Evolutionary conservation across 345 rosid genomes (phyloP).

Genomic region (Populus davidiana): DNA sequence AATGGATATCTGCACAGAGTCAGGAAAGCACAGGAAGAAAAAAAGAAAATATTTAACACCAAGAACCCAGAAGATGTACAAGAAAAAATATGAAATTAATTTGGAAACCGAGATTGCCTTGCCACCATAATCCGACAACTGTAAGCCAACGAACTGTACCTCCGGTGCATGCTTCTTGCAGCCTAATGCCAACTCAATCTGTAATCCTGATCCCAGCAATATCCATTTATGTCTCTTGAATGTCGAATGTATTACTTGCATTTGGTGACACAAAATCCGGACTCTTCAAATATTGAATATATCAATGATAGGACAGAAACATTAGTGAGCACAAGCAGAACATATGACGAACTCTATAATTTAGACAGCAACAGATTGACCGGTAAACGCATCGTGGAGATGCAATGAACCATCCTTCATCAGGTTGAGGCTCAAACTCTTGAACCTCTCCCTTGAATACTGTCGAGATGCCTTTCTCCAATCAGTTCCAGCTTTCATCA

Average conservation of each 20-base stretch:
- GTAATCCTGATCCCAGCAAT: not conserved
- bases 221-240: not conserved
- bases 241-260: not conserved
- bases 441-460: slow-evolving; percentile 94
- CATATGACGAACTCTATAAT: slow-evolving; percentile 1
- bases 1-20: slow-evolving; percentile 13
- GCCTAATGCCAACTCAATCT: slow-evolving; percentile 9
- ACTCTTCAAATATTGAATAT: slow-evolving; percentile 6
- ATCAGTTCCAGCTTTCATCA: slow-evolving; percentile 99
- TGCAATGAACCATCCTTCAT: slow-evolving; percentile 97
- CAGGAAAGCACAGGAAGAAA: not conserved
- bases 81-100: not conserved
- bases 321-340: slow-evolving; percentile 14
- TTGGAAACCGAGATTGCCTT: not conserved
- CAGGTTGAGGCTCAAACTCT: slow-evolving; percentile 86
- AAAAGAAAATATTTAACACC: slow-evolving; percentile 15
- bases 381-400: slow-evolving; percentile 81
- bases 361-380: slow-evolving; percentile 70
- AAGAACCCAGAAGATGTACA: slow-evolving; percentile 16
- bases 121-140: slow-evolving; percentile 8
- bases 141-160: not conserved
- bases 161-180: slow-evolving; percentile 17
- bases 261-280: slow-evolving; percentile 5
- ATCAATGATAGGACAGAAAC: slow-evolving; percentile 6
- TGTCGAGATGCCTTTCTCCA: slow-evolving; percentile 99